Base-by-base conservation (phyloP, 495 filamentous ascomycete species). In the Rusavskia elegans region DNA sequence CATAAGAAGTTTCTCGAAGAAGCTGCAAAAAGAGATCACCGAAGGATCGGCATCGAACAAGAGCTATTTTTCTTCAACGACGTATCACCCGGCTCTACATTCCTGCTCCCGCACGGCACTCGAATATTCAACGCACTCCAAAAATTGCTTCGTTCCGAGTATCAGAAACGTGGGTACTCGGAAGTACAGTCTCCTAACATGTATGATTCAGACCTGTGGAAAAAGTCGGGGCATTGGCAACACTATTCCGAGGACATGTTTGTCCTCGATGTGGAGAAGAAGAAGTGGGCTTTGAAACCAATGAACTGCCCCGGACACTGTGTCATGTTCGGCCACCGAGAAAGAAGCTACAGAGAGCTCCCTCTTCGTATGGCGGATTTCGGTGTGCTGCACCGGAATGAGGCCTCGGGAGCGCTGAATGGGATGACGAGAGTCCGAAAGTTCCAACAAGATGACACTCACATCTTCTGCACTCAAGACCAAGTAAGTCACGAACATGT, bases 171-270 rank as follows among this genome's bases (percentile, higher is more conserved):
- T 38, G 87, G 82, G 14, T 98, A 96, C 67, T 81, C 93, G 56
- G 92, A 98, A 65, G 92, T 97, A 46, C 85, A 89, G 61, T 84
- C 89, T 5, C 93, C 92, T 10, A 97, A 96, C 66, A 95, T 97
- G 83, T 98, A 84, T 67, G 89, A 95, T 56, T 74, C 82, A 14
- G 73, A 82, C 5, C 71, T 98, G 25, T 97, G 92, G 93, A 88
- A 96, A 69, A 83, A 77, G 7, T 93, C 87, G 16, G 92, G 93
- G 44, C 92, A 98, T 66, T 93, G 88, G 87, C 79, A 82, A 44
- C 86, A 96, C 63, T 98, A 98, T 75, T 76, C 86, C 56, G 90
- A 97, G 27, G 87, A 95, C 66, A 97, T 98, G 92, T 97, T 97
- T 70, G 79, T 82, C 37, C 76, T 97, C 52, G 81, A 93, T 35